A percentile compares a stretch with the other conserved stretches of the same genome.
Conservation (phyloP, 805 yeast species). For the Kregervanrija pseudodelftensis region DNA sequence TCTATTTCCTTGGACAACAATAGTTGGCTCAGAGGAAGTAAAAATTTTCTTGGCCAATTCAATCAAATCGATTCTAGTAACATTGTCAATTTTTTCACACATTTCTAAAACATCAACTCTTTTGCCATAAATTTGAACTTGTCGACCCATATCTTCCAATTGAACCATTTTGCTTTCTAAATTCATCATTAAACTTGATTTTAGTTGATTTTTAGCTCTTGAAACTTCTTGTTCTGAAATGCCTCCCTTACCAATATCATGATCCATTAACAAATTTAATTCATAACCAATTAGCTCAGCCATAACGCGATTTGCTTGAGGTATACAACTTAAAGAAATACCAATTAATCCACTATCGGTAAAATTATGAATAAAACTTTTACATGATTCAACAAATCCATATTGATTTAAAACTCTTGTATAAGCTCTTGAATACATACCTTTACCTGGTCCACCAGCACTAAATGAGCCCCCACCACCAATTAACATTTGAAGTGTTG, state of each 20-base stretch:
- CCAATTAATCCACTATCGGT: conserved; percentile 90
- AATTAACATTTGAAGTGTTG: conserved; percentile 78
- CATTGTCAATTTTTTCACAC: conserved; percentile 65
- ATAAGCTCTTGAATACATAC: conserved; percentile 93
- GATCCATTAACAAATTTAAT: conserved; percentile 38
- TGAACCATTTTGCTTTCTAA: conserved; percentile 90
- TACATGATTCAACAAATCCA: conserved; percentile 84
- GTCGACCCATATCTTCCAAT: conserved; percentile 92
- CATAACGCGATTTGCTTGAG: conserved; percentile 77
- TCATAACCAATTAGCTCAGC: conserved; percentile 73
- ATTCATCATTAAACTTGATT: conserved; percentile 84
- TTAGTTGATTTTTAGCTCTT: conserved; percentile 89
- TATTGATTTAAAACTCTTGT: conserved; percentile 86
- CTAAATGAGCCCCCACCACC: conserved; percentile 98
- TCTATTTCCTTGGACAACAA: conserved; percentile 84
- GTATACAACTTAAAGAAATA: conserved; percentile 74
- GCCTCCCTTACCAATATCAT: conserved; percentile 46
- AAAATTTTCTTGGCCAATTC: conserved; percentile 70
- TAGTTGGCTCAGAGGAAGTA: conserved; percentile 71
- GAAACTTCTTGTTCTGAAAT: conserved; percentile 65
- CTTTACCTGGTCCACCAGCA: conserved; percentile 99
- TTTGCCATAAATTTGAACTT: conserved; percentile 75
- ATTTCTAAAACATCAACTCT: conserved; percentile 73
- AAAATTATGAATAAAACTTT: conserved; percentile 84
- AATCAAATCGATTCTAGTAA: conserved; percentile 62